Evolutionary conservation across 1,284 basidiomycete species (phyloP), one percentile per base, ranked within the genome.

Genomic region (Cutaneotrichosporon sp.): DNA sequence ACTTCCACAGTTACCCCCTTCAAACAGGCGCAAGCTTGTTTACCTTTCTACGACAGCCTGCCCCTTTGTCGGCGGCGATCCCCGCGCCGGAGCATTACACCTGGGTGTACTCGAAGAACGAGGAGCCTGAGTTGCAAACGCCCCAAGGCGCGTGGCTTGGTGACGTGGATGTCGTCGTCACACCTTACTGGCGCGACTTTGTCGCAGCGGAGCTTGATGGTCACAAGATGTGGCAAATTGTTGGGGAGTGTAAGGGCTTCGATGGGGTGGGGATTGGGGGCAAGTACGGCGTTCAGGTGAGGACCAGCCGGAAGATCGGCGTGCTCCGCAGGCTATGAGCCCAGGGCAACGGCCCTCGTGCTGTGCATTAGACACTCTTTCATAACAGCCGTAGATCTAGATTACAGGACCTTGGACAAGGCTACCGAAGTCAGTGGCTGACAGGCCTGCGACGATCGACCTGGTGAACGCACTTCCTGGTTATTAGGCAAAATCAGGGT

Each of bases 1-100:
- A 74, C 52, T 67, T 72, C 35, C 68, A 65, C 12, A 64, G 67
- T 4, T 63, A 66, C 26, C 67, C 71, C 12, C 63, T 72, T 9
- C 92, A 96, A 76, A 92, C 88, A 0, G 93, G 94, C 9, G 88
- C 90, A 4, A 88, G 88, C 0, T 82, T 92, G 41, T 96, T 96
- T 78, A 83, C 87, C 6, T 88, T 92, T 55, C 77, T 81, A 12
- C 78, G 87, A 56, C 70, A 82, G 0, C 77, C 80, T 5, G 84
- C 85, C 19, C 38, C 55, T 16, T 19, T 31, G 5, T 53, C 47
- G 14, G 46, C 42, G 11, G 60, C 52, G 29, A 57, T 61, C 5
- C 55, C 59, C 33, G 34, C 22, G 43, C 52, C 49, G 10, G 35
- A 24, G 1, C 19, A 43, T 26, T 63, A 64, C 8, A n/a, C 64